Percentiles rank a stretch among this genome's conserved stretches.
Conservation (phyloP, 768 basidiomycete species). For the Termitomyces sp. region DNA sequence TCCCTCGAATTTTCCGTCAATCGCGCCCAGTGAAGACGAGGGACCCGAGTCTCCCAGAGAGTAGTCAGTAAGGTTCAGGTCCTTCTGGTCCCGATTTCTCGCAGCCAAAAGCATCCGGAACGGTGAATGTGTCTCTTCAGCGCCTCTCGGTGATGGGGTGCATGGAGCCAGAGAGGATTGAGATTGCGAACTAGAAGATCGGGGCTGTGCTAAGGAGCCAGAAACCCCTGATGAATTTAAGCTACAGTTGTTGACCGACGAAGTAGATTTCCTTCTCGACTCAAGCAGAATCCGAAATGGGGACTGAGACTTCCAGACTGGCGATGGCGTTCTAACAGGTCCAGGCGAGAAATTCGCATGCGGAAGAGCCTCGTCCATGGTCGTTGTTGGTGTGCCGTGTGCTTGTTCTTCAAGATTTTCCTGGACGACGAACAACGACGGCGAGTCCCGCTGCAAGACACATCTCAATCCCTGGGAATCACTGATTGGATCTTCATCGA, state of each 20-base stretch:
- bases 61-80: background rate
- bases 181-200: background rate
- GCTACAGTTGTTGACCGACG: background rate
- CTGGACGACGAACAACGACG: background rate
- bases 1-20: conserved; percentile 25
- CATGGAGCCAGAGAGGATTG: background rate
- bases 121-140: conserved; percentile 1
- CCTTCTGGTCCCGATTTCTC: conserved; percentile 1
- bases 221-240: background rate
- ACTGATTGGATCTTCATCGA: background rate
- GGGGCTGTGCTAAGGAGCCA: background rate
- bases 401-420: conserved; percentile 3
- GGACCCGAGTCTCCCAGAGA: background rate
- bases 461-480: background rate
- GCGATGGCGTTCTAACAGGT: background rate
- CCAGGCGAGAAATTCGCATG: background rate
- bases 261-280: background rate
- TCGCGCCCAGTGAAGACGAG: background rate
- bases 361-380: background rate
- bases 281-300: conserved; percentile 10
- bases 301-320: conserved; percentile 3
- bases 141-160: conserved; percentile 1
- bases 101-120: conserved; percentile 7
- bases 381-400: background rate
- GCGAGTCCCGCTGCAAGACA: background rate